These are phyloP conservation scores for Hypomontagnella monticulosa DNA, from an alignment of 495 filamentous ascomycete species.

Conservation along the genomic window DNA sequence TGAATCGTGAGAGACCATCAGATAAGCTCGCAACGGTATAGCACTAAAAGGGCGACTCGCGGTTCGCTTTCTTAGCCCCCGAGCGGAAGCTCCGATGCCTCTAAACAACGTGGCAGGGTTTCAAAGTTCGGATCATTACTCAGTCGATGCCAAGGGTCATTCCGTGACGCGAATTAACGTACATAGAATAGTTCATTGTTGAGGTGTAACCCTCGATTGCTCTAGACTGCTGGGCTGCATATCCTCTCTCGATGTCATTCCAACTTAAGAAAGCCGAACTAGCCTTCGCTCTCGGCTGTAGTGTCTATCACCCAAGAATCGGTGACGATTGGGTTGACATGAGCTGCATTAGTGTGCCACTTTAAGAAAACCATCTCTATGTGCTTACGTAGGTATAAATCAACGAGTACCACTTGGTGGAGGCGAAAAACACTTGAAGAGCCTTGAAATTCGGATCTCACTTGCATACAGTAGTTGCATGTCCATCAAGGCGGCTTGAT, in stretches of 20 bases:
- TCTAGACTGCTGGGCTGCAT: constrained; percentile 19
- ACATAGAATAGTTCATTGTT: constrained; percentile 37
- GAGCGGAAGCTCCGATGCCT: constrained; percentile 27
- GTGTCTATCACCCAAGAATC: constrained; percentile 12
- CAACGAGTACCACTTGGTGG: constrained; percentile 10
- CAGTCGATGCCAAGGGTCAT: constrained; percentile 35
- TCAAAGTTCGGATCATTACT: constrained; percentile 17
- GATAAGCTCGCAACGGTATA: neutral
- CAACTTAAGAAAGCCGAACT: constrained; percentile 5
- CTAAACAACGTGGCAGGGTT: constrained; percentile 3
- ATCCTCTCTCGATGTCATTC: constrained; percentile 4
- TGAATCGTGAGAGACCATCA: constrained; percentile 8
- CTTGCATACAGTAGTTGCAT: too few relatives aligned
- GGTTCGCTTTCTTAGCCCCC: constrained; percentile 2
- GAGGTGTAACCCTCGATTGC: constrained; percentile 35
- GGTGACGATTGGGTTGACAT: constrained; percentile 22
- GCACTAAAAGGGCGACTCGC: constrained; percentile 1
- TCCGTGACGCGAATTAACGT: constrained; percentile 39
- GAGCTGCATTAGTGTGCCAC: constrained; percentile 21
- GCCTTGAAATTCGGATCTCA: constrained; percentile 25
- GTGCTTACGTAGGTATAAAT: neutral
- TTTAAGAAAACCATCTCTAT: constrained; percentile 6
- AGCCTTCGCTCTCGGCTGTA: constrained; percentile 20
- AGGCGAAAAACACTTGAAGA: constrained; percentile 17
- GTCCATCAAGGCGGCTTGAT: neutral